A percentile compares a stretch with the other conserved stretches of the same genome.
Evolutionary conservation across 1,284 basidiomycete genomes (phyloP).

Genomic region (Melampsora americana): DNA sequence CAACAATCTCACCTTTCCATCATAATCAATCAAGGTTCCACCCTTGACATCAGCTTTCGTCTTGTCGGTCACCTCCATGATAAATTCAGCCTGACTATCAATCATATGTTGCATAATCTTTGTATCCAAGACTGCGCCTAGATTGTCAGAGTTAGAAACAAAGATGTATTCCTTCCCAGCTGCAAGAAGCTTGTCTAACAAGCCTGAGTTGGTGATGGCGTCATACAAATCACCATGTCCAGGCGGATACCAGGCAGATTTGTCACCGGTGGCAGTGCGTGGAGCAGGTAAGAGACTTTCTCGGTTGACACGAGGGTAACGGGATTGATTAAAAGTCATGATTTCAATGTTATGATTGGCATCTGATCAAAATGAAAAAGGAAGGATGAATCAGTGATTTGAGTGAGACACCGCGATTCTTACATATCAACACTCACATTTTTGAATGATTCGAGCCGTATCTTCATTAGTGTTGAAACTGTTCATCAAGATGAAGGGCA

Average conservation of each 20-base stretch:
- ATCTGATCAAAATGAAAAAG: constrained; percentile 40
- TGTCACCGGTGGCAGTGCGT: constrained; percentile 79
- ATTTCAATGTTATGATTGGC: constrained; percentile 54
- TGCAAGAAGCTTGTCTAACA: constrained; percentile 87
- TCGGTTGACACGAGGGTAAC: constrained; percentile 95
- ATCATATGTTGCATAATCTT: constrained; percentile 73
- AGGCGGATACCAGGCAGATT: constrained; percentile 97
- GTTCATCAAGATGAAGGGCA: constrained; percentile 98
- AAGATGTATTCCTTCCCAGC: constrained; percentile 99
- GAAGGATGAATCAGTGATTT: neutral
- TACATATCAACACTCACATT: constrained; percentile 58
- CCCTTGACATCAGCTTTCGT: constrained; percentile 99
- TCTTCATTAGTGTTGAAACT: constrained; percentile 87
- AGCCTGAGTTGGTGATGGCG: constrained; percentile 86
- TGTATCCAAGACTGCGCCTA: constrained; percentile 85
- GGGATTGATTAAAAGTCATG: constrained; percentile 85
- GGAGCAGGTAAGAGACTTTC: constrained; percentile 89
- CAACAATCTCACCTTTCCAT: constrained; percentile 86
- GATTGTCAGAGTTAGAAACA: constrained; percentile 98
- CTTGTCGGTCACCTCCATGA: constrained; percentile 83
- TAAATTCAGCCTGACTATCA: constrained; percentile 55
- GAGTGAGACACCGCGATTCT: neutral
- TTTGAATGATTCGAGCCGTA: constrained; percentile 88
- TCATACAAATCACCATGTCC: constrained; percentile 98
- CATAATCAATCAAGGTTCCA: constrained; percentile 80